Percentiles rank a stretch among this genome's conserved stretches.
Conservation (phyloP, 78 protist genomes). For the Protostelium mycophagum region DNA sequence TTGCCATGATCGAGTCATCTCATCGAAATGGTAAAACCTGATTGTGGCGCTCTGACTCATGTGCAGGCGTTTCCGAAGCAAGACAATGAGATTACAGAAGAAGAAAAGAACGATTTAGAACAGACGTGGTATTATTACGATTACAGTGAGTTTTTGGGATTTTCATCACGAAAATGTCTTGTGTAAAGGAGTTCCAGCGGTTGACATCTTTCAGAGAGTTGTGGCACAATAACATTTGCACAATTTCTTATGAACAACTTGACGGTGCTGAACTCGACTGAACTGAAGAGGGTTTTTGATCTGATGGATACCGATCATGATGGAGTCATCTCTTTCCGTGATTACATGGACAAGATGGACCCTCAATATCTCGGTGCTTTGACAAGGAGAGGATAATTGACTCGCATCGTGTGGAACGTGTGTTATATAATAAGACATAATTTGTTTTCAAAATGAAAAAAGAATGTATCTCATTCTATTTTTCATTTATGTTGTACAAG, state of each 20-base stretch:
- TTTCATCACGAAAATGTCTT: too few species aligned
- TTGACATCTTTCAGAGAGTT: background rate
- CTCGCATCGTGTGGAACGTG: too few species aligned
- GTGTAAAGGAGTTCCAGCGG: too few species aligned
- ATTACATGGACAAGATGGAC: background rate
- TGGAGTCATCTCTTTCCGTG: background rate
- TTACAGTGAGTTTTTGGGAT: background rate
- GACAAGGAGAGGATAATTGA: background rate
- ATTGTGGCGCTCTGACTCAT: background rate
- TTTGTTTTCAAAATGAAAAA: too few species aligned
- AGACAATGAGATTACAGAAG: background rate
- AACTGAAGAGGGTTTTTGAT: background rate
- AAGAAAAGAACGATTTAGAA: too few species aligned
- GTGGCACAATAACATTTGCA: background rate
- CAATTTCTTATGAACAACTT: background rate
- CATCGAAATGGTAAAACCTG: too few species aligned
- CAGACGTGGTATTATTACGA: background rate
- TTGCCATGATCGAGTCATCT: background rate
- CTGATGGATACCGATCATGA: background rate
- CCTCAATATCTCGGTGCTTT: background rate
- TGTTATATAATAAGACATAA: too few species aligned
- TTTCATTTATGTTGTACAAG: too few species aligned
- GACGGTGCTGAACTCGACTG: background rate
- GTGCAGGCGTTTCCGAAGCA: background rate
- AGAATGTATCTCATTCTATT: too few species aligned